phyloP scores from a whole-genome alignment of 2,329 filamentous ascomycete genomes.

The Exophiala lecanii-corni region DNA sequence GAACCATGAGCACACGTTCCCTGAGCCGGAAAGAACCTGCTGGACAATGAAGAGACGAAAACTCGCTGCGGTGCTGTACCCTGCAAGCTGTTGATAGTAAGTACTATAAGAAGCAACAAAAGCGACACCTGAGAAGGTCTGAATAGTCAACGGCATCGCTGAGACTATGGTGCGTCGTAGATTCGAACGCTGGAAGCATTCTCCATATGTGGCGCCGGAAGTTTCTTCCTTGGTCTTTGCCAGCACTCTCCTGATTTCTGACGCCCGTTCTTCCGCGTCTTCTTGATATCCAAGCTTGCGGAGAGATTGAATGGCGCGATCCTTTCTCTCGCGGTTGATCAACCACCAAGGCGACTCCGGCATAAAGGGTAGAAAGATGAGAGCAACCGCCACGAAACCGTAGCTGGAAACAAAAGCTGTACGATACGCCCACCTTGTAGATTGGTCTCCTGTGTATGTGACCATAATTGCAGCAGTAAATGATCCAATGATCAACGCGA shows the following conservation, averaged over 20 bases:
- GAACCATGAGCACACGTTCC: slow-evolving; percentile 39
- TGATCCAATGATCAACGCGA: slow-evolving; percentile 40
- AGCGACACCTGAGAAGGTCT: slow-evolving; percentile 34
- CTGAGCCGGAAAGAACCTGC: slow-evolving; percentile 36
- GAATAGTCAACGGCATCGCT: slow-evolving; percentile 35
- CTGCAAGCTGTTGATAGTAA: slow-evolving; percentile 42
- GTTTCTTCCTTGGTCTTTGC: slow-evolving; percentile 26
- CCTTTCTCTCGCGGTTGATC: slow-evolving; percentile 31
- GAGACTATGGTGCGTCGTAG: slow-evolving; percentile 38
- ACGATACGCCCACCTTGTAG: slow-evolving; percentile 41
- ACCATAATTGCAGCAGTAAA: slow-evolving; percentile 37
- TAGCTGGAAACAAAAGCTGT: slow-evolving; percentile 41
- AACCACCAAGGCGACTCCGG: slow-evolving; percentile 36
- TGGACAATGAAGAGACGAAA: slow-evolving; percentile 41
- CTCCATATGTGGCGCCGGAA: slow-evolving; percentile 35
- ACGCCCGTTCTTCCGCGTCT: slow-evolving; percentile 29
- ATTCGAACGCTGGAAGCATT: slow-evolving; percentile 37
- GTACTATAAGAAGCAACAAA: slow-evolving; percentile 38
- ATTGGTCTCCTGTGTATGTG: slow-evolving; percentile 37
- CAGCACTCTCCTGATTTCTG: slow-evolving; percentile 31
- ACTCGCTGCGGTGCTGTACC: slow-evolving; percentile 33
- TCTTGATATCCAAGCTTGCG: slow-evolving; percentile 9
- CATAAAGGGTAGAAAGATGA: slow-evolving; percentile 24
- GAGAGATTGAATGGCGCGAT: slow-evolving; percentile 32
- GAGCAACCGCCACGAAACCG: slow-evolving; percentile 37